These are phyloP conservation scores for Entomortierella lignicola DNA, from an alignment of 192 early-diverging fungal genomes.

Conservation along the genomic window DNA sequence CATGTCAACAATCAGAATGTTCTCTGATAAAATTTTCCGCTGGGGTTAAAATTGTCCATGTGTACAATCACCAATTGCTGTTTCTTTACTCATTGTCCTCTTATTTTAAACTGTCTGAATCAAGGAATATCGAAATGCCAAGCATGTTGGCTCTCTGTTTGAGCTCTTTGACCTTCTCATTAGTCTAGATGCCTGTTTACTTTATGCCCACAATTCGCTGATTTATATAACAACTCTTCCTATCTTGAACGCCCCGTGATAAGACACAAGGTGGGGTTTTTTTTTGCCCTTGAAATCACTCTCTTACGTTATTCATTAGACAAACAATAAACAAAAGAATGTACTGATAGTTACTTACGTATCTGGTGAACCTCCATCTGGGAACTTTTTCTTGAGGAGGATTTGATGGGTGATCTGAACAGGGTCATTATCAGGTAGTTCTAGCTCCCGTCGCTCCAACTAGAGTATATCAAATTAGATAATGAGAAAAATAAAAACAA, in stretches of 20 bases:
- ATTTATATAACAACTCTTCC: no score
- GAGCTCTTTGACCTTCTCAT: no score
- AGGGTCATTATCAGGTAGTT: constrained; percentile 50
- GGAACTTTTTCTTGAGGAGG: constrained; percentile 70
- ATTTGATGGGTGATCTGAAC: constrained; percentile 62
- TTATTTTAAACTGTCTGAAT: neutral
- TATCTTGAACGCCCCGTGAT: no score
- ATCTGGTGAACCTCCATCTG: constrained; percentile 41
- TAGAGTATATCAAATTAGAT: neutral
- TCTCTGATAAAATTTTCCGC: neutral
- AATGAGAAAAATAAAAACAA: neutral
- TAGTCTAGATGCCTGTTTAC: no score
- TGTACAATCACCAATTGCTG: neutral
- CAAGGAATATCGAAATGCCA: neutral
- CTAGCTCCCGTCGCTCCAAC: constrained; percentile 58
- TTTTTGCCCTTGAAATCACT: no score
- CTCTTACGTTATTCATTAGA: no score
- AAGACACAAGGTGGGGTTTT: no score
- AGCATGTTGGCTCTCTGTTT: no score
- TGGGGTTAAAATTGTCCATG: neutral
- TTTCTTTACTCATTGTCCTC: neutral
- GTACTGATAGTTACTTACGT: constrained; percentile 45
- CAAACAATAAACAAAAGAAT: no score
- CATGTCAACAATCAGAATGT: neutral
- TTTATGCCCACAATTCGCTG: no score